Conservation (phyloP, 495 filamentous ascomycete species). For the Glonium stellatum region DNA sequence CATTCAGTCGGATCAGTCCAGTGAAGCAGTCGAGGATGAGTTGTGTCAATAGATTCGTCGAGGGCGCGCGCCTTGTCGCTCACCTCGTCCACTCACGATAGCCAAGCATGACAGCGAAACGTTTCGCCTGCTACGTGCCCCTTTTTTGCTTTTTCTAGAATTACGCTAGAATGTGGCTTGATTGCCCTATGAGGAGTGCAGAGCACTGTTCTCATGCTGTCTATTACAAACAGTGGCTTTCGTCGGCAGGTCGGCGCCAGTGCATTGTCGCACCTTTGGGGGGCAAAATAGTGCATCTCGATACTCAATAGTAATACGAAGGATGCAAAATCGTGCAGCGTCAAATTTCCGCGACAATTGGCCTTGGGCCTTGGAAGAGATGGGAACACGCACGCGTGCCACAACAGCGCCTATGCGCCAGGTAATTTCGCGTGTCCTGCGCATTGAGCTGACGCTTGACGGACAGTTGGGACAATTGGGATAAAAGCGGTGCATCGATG, state of each 20-base stretch:
- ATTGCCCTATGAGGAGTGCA: background rate
- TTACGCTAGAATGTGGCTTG: background rate
- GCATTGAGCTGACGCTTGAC: background rate
- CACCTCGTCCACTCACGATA: background rate
- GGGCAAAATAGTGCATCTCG: background rate
- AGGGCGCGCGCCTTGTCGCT: background rate
- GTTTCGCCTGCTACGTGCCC: background rate
- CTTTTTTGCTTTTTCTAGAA: constrained; percentile 4
- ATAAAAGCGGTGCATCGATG: background rate
- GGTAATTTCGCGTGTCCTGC: background rate
- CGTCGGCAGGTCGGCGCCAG: background rate
- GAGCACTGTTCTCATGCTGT: background rate
- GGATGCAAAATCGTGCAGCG: background rate
- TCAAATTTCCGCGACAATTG: background rate
- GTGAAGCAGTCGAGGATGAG: background rate
- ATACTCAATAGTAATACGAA: background rate
- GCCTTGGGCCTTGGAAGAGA: background rate
- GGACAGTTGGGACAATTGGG: background rate
- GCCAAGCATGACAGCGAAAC: background rate
- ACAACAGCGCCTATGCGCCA: constrained; percentile 4
- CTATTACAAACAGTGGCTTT: background rate
- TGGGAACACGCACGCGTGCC: background rate
- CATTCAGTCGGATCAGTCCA: background rate
- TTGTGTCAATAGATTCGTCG: background rate
- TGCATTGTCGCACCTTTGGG: constrained; percentile 1